phyloP scores from a whole-genome alignment of 805 yeast species.

The Metschnikowia anglica region DNA sequence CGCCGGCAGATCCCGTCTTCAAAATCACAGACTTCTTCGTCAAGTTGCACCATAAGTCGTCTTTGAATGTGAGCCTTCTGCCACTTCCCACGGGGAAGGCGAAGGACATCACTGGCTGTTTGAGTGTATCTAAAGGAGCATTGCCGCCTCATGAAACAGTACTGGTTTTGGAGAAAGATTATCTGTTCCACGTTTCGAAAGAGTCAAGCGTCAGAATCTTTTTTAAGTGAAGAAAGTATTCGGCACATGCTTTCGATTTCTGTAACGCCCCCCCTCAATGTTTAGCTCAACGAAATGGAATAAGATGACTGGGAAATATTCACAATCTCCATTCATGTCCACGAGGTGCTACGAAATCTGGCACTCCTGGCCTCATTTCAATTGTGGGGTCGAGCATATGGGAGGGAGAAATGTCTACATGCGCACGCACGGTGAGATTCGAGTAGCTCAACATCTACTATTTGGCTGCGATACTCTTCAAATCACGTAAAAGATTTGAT shows the following conservation, averaged over 20 bases:
- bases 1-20: slow-evolving; percentile 33
- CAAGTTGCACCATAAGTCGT: slow-evolving; percentile 50
- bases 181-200: slow-evolving; percentile 56
- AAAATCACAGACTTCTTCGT: slow-evolving; percentile 48
- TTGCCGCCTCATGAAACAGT: slow-evolving; percentile 24
- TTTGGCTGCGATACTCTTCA: too few species aligned
- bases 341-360: too few species aligned
- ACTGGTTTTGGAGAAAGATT: slow-evolving; percentile 56
- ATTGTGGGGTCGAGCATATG: too few species aligned
- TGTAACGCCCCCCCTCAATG: too few species aligned
- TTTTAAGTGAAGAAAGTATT: slow-evolving; percentile 33
- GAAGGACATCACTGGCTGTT: slow-evolving; percentile 73
- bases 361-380: too few species aligned
- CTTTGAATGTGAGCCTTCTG: slow-evolving; percentile 52
- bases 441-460: too few species aligned
- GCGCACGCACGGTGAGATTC: too few species aligned
- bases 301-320: background rate
- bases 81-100: slow-evolving; percentile 83
- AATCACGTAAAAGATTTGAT: too few species aligned
- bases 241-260: background rate
- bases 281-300: background rate
- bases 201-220: slow-evolving; percentile 50
- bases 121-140: slow-evolving; percentile 60
- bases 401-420: too few species aligned
- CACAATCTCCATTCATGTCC: background rate